Percentiles rank a stretch among this genome's conserved stretches.
Conservation (phyloP, 139 green algal genomes). For the Diplosphaera chodatii region DNA sequence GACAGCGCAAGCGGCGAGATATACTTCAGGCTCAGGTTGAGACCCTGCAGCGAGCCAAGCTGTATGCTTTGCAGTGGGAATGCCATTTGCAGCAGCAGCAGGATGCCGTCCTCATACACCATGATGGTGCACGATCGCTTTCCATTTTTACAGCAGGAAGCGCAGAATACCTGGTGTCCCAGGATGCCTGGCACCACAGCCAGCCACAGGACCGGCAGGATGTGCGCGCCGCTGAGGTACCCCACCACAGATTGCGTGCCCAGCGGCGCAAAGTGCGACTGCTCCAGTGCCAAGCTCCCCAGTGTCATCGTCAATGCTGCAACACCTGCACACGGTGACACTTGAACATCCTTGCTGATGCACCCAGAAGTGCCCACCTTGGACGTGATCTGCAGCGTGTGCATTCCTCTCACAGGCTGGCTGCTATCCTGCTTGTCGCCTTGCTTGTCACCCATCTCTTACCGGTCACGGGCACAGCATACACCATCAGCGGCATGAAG, state of each 20-base stretch:
- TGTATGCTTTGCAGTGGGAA: no score
- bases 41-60: no score
- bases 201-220: constrained; percentile 56
- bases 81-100: no score
- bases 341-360: no score
- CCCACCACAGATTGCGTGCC: constrained; percentile 43
- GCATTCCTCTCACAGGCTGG: no score
- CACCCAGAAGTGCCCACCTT: no score
- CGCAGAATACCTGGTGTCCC: not conserved
- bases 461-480: constrained; percentile 57
- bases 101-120: no score
- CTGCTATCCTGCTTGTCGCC: no score
- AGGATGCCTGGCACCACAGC: constrained; percentile 55
- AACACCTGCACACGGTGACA: not conserved
- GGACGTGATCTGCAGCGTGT: no score
- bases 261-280: constrained; percentile 8
- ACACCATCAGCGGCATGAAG: constrained; percentile 77
- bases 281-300: constrained; percentile 22
- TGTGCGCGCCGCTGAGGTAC: constrained; percentile 34
- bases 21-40: not conserved
- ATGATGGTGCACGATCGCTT: no score
- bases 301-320: constrained; percentile 21
- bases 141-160: no score
- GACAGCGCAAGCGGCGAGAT: not conserved
- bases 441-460: no score